phyloP scores from a whole-genome alignment of 495 filamentous ascomycete species.

The Cryomyces antarcticus region DNA sequence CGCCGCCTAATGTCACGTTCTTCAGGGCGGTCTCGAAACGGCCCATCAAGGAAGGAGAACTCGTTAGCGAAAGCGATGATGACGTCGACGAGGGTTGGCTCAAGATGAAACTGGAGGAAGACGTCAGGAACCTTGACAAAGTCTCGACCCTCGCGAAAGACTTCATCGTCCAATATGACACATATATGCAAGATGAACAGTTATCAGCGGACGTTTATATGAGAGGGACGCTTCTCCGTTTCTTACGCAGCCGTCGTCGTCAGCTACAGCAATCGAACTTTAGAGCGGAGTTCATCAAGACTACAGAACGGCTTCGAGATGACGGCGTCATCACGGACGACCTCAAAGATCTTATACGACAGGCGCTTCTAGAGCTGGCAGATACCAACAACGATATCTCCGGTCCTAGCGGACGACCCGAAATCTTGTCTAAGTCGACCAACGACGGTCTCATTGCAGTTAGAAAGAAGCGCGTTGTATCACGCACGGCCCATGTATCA shows the following conservation, averaged over 20 bases:
- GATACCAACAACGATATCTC: too few species aligned
- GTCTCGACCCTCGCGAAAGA: conserved; percentile 2
- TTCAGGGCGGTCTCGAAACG: conserved; percentile 13
- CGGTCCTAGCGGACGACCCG: too few species aligned
- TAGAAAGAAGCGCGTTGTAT: too few species aligned
- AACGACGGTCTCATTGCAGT: too few species aligned
- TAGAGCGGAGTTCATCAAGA: conserved; percentile 2
- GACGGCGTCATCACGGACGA: conserved; percentile 3
- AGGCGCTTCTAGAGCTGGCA: too few species aligned
- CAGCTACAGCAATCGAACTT: conserved; percentile 1
- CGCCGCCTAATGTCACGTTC: conserved; percentile 7
- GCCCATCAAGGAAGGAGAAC: conserved; percentile 7
- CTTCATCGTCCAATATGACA: conserved; percentile 10
- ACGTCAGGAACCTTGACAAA: conserved; percentile 5
- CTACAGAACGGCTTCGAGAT: conserved; percentile 1
- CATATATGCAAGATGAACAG: conserved; percentile 11
- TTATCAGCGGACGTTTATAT: conserved; percentile 1
- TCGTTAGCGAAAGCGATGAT: conserved; percentile 15
- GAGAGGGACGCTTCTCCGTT: conserved; percentile 10
- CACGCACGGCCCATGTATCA: too few species aligned
- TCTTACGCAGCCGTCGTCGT: background rate
- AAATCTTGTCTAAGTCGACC: too few species aligned
- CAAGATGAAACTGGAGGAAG: conserved; percentile 6
- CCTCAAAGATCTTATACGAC: too few species aligned
- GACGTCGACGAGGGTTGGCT: conserved; percentile 12